These are phyloP conservation scores for Cercospora zeina DNA, from an alignment of 2,329 filamentous ascomycete genomes.

Conservation along the genomic window DNA sequence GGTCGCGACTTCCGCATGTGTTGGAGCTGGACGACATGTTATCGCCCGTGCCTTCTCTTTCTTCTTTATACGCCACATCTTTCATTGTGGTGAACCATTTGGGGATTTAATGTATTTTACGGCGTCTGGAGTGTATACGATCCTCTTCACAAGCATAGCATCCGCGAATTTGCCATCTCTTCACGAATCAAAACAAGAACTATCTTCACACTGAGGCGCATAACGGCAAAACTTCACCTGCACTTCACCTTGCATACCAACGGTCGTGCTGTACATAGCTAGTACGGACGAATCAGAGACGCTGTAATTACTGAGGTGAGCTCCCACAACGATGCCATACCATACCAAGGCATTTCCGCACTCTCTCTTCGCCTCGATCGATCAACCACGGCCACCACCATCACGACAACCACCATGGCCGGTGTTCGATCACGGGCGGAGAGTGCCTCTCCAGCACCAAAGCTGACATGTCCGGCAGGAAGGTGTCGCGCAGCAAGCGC, in stretches of 20 bases:
- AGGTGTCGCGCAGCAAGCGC: slow-evolving; percentile 7
- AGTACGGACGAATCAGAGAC: background rate
- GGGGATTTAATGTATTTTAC: slow-evolving; percentile 4
- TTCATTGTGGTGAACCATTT: background rate
- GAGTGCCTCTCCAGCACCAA: slow-evolving; percentile 2
- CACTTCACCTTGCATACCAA: slow-evolving; percentile 1
- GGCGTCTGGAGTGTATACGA: slow-evolving; percentile 12
- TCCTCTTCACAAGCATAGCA: background rate
- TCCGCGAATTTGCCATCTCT: background rate
- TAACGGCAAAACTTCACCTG: background rate
- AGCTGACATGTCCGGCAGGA: slow-evolving; percentile 2
- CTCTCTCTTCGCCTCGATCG: background rate
- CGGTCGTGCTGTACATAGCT: background rate
- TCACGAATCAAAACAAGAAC: background rate
- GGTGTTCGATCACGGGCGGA: slow-evolving; percentile 4
- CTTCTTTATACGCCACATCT: background rate
- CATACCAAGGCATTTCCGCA: background rate
- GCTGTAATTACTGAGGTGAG: slow-evolving; percentile 1
- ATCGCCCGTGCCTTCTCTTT: slow-evolving; percentile 1
- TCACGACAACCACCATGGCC: slow-evolving; percentile 5
- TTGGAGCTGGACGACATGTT: background rate
- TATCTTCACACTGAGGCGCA: background rate
- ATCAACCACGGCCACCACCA: slow-evolving; percentile 5
- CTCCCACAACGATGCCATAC: background rate
- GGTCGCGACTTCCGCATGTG: slow-evolving; percentile 9